Base-by-base conservation (phyloP, 2,329 filamentous ascomycete species). In the Penicillium sp. region DNA sequence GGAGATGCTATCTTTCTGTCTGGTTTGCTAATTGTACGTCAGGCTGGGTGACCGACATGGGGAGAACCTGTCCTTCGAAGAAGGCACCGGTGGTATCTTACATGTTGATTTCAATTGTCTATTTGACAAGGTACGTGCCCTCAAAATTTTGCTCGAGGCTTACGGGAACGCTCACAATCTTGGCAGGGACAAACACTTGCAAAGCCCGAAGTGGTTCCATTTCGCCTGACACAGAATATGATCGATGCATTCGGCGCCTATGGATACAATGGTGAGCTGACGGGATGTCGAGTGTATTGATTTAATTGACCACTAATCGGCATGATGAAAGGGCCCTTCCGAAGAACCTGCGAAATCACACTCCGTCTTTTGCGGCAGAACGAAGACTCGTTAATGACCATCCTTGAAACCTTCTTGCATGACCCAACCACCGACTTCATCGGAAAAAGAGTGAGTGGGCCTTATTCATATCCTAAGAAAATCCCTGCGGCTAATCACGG, bases 31-130 rank as follows among this genome's bases (percentile, higher is more conserved):
- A 27, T 34, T 34, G 32, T 15, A 24, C 34, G 33, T 7, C 21
- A 78, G 89, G 0, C 80, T 99, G 0, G 94, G 94, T 32, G 94
- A 99, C 73, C 87, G 94, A 3, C 94, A 99, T 74, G 93, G 93
- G 52, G 94, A 99, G 72, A 99, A 99, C 72, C 90, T 99, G 49
- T 84, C 97, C 24, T 85, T 99, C 26, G 91, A 97, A 71, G 91
- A 97, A 75, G 88, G 89, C 50, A 95, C 91, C 59, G 94, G 95
- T 37, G 93, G 93, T 45, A 86, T 96, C 2, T 90, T 99, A 73
- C 94, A 99, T 73, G 95, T 99, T 39, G 94, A 99, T 75, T 99
- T 99, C 81, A 99, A 99, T 75, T 99, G 95, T 72, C 85, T 99
- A 4, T 99, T 99, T 70, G 95, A 99, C 78, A 99, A 99, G 63